These are phyloP conservation scores for Zygoascus sp. DNA, from an alignment of 1,139 yeast genomes.

Conservation along the genomic window DNA sequence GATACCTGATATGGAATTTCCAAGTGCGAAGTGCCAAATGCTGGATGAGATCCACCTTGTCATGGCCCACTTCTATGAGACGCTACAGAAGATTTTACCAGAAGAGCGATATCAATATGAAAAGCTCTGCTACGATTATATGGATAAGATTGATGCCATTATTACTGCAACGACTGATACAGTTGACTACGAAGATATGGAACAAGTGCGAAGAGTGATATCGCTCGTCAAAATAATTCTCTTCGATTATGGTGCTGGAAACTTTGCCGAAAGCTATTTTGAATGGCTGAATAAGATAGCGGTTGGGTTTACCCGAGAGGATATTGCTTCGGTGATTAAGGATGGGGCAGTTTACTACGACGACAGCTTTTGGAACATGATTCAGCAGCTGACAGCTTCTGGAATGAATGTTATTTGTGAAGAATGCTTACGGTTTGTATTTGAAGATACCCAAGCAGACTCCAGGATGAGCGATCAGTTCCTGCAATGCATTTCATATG, in stretches of 20 bases:
- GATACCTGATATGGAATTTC: conserved; percentile 14
- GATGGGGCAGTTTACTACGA: background rate
- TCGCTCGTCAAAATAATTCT: background rate
- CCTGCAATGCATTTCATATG: conserved; percentile 19
- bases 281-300: conserved; percentile 2
- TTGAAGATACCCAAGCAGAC: background rate
- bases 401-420: conserved; percentile 1
- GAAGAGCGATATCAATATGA: background rate
- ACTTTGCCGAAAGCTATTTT: background rate
- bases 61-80: conserved; percentile 13
- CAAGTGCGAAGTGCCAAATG: conserved; percentile 13
- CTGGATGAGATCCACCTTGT: conserved; percentile 12
- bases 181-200: background rate
- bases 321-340: background rate
- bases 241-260: background rate
- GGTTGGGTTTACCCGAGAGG: background rate
- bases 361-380: conserved; percentile 6
- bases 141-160: background rate
- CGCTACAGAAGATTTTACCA: background rate
- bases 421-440: conserved; percentile 7
- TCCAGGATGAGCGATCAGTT: conserved; percentile 14
- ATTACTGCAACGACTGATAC: background rate
- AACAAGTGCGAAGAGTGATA: background rate
- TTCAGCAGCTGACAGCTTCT: conserved; percentile 2
- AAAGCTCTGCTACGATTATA: conserved; percentile 6